phyloP scores from a whole-genome alignment of 1,284 basidiomycete species.

The Lignosus rhinocerotis region DNA sequence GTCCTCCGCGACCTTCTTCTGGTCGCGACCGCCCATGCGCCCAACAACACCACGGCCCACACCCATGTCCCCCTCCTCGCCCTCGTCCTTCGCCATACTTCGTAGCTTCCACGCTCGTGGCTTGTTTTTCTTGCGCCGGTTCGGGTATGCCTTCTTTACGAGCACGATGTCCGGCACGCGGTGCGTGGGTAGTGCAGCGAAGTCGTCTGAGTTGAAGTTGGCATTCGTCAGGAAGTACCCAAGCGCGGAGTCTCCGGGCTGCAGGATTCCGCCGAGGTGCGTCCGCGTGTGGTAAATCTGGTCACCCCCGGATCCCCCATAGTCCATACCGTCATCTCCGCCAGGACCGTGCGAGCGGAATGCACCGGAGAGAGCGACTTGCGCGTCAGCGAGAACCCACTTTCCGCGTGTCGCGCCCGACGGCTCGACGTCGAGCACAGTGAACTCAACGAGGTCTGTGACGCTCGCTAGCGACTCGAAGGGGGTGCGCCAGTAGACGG shows the following conservation, averaged over 20 bases:
- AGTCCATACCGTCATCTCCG: conserved; percentile 54
- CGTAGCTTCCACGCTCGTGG: conserved; percentile 87
- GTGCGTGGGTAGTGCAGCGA: conserved; percentile 71
- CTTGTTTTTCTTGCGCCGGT: conserved; percentile 89
- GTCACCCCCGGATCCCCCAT: conserved; percentile 49
- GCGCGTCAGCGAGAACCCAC: conserved; percentile 89
- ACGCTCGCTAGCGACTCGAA: conserved; percentile 84
- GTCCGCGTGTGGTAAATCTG: conserved; percentile 96
- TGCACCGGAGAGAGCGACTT: conserved; percentile 86
- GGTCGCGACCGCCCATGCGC: conserved; percentile 86
- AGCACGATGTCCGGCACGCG: conserved; percentile 91
- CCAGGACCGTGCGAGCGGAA: conserved; percentile 53
- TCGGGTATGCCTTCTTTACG: conserved; percentile 95
- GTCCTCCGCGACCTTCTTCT: conserved; percentile 93
- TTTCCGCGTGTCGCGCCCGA: conserved; percentile 71
- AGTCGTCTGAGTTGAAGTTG: conserved; percentile 94
- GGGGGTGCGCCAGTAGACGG: conserved; percentile 90
- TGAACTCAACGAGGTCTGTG: conserved; percentile 91
- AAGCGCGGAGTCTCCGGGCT: conserved; percentile 92
- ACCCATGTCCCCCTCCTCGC: conserved; percentile 78
- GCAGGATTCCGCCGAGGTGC: conserved; percentile 92
- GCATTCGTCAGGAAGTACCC: conserved; percentile 88
- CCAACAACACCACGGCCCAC: conserved; percentile 84
- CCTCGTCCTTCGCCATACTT: conserved; percentile 93
- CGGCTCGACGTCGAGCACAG: conserved; percentile 92